Evolutionary conservation across 495 filamentous ascomycete genomes (phyloP).

Genomic region (Aspergillus baeticus): DNA sequence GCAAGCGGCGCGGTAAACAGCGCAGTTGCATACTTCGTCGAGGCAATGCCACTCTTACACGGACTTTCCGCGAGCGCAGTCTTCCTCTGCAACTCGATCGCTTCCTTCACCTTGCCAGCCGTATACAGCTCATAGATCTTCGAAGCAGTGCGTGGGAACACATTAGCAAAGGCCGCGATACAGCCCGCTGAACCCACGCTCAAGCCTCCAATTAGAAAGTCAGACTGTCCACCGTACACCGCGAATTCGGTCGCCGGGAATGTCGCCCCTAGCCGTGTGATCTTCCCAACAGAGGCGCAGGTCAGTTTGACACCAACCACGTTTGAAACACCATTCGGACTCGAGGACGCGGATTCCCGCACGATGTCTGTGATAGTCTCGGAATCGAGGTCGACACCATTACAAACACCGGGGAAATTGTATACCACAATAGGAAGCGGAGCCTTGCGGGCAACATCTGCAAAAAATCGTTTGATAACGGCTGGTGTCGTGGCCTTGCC

Average conservation of each 20-base stretch:
- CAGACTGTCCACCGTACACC: slow-evolving; percentile 67
- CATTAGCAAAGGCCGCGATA: slow-evolving; percentile 66
- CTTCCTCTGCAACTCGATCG: slow-evolving; percentile 54
- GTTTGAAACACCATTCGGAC: slow-evolving; percentile 48
- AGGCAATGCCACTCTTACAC: slow-evolving; percentile 60
- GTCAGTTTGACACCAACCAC: slow-evolving; percentile 69
- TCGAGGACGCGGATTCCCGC: slow-evolving; percentile 36
- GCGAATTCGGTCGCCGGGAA: slow-evolving; percentile 57
- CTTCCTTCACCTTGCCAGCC: slow-evolving; percentile 49
- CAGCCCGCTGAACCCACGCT: slow-evolving; percentile 59
- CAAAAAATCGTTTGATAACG: slow-evolving; percentile 61
- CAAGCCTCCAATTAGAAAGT: slow-evolving; percentile 64
- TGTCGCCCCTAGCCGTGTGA: slow-evolving; percentile 54
- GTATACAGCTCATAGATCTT: slow-evolving; percentile 53
- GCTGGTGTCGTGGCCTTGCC: slow-evolving; percentile 55
- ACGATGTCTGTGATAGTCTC: slow-evolving; percentile 55
- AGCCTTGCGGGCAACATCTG: slow-evolving; percentile 50
- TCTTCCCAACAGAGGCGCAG: slow-evolving; percentile 68
- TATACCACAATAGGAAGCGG: slow-evolving; percentile 64
- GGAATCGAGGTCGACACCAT: slow-evolving; percentile 67
- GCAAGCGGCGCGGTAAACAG: slow-evolving; percentile 53
- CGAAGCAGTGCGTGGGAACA: slow-evolving; percentile 57
- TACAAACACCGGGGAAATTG: slow-evolving; percentile 72
- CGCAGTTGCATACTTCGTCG: slow-evolving; percentile 63
- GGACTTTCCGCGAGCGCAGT: slow-evolving; percentile 54